Conservation (phyloP, 2,329 filamentous ascomycete genomes). For the Xylariaceae sp. region DNA sequence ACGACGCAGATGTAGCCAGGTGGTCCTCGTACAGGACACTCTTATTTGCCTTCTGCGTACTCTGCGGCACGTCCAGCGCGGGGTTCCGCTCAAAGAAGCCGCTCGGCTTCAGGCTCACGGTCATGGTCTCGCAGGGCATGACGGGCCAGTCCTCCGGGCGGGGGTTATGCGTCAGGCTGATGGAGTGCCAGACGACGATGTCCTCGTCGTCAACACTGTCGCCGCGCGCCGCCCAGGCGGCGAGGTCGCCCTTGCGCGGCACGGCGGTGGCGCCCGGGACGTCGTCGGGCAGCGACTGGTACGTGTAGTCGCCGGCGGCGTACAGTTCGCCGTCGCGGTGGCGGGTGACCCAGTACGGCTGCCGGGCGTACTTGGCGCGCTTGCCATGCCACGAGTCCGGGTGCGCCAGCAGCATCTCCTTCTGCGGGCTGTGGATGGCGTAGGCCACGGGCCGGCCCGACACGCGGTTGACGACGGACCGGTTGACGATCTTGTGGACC, state of each 20-base stretch:
- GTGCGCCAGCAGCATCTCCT: conserved; percentile 40
- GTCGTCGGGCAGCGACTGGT: conserved; percentile 37
- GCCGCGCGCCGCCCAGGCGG: conserved; percentile 37
- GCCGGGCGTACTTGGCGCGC: conserved; percentile 37
- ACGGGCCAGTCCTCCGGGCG: conserved; percentile 43
- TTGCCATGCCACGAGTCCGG: conserved; percentile 33
- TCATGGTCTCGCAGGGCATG: conserved; percentile 42
- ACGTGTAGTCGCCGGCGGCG: conserved; percentile 44
- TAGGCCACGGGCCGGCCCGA: conserved; percentile 44
- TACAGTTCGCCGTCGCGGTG: conserved; percentile 42
- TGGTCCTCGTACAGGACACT: no score
- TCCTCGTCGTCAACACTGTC: conserved; percentile 35
- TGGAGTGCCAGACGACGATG: conserved; percentile 45
- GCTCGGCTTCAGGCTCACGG: conserved; percentile 36
- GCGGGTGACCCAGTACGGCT: conserved; percentile 42
- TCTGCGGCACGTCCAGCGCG: conserved; percentile 39
- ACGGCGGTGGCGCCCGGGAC: no score
- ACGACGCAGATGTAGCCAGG: no score
- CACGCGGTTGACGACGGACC: conserved; percentile 34
- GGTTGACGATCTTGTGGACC: conserved; percentile 44
- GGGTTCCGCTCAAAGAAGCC: conserved; percentile 42
- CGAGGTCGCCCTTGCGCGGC: conserved; percentile 37
- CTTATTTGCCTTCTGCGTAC: no score
- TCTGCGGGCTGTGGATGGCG: conserved; percentile 37
- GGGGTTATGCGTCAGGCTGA: conserved; percentile 41